Evolutionary conservation across 768 basidiomycete genomes (phyloP).

Genomic region (Grammothele lineata): DNA sequence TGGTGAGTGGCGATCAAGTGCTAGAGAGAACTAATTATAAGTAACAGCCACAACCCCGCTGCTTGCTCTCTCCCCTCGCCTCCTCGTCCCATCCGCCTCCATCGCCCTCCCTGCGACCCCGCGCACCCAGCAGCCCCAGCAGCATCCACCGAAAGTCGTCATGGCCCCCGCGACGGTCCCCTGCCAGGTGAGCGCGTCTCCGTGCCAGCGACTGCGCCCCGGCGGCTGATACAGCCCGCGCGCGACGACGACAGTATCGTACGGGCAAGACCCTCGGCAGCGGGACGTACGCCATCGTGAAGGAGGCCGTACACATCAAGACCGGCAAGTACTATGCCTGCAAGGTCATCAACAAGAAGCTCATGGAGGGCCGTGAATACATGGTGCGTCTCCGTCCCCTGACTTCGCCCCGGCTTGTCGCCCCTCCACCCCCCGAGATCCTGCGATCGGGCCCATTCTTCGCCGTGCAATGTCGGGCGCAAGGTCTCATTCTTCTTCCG

Average conservation of each 20-base stretch:
- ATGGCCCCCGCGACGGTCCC: conserved; percentile 36
- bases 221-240: conserved; percentile 5
- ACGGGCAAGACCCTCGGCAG: conserved; percentile 86
- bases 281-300: conserved; percentile 93
- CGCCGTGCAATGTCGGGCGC: neutral
- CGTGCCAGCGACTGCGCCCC: neutral
- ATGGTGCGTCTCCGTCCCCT: conserved; percentile 59
- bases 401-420: neutral
- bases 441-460: conserved; percentile 6
- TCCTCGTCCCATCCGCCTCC: neutral
- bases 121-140: neutral
- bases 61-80: neutral
- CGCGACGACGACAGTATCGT: conserved; percentile 57
- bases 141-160: too few relatives aligned
- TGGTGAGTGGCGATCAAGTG: too few relatives aligned
- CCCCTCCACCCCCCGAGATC: conserved; percentile 1
- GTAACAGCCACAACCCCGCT: neutral
- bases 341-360: conserved; percentile 99
- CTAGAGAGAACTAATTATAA: conserved; percentile 1
- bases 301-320: conserved; percentile 92
- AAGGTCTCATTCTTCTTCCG: neutral
- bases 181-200: conserved; percentile 40
- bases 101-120: neutral
- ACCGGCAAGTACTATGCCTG: conserved; percentile 95
- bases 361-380: conserved; percentile 96